Base-by-base conservation (phyloP, 2,329 filamentous ascomycete genomes). In the Apiospora saccharicola region DNA sequence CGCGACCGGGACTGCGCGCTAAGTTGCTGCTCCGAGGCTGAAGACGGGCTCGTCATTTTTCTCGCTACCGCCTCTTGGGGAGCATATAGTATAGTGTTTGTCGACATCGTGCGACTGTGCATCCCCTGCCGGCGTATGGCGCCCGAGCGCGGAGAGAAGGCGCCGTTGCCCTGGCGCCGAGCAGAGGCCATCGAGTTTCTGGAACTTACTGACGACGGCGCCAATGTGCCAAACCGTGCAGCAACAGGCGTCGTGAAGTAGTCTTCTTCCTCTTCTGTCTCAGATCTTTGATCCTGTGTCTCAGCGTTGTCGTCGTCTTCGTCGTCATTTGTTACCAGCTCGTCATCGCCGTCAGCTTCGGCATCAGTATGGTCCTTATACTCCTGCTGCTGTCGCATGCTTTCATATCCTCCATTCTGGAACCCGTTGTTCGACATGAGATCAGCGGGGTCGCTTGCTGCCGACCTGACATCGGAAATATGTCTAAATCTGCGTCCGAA, bases 261-360 rank as follows among this genome's bases (percentile, higher is more conserved):
- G 73, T 88, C 86, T 67, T 87, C 87, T 12, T 84, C 82, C 24
- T 81, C 77, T 41, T 81, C 82, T 12, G 44, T 71, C 41, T 73
- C 69, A 47, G 72, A 78, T 71, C 75, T 75, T 53, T 76, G 74
- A 75, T 70, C 80, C 41, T 72, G 78, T 73, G 72, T 83, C 79
- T 87, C 83, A 75, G 83, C 80, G 78, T 79, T 82, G 22, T 86
- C 85, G 69, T 90, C 87, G 57, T 92, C 88, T 44, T 91, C 90
- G 72, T 95, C 93, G 71, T 94, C 93, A 71, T 95, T 93, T 4
- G 93, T 95, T 16, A 93, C 88, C n/a, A 95, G 85, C 81, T 98
- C 95, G 77, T 98, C 95, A 77, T 98, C 95, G 0, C 94, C 94
- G 79, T 97, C 94, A 8, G 92, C 94, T 79, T 97, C 94, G 8